A percentile compares a stretch with the other conserved stretches of the same genome.
Evolutionary conservation across 192 early-diverging fungal species (phyloP).

Genomic region (Paraglomus brasilianum): DNA sequence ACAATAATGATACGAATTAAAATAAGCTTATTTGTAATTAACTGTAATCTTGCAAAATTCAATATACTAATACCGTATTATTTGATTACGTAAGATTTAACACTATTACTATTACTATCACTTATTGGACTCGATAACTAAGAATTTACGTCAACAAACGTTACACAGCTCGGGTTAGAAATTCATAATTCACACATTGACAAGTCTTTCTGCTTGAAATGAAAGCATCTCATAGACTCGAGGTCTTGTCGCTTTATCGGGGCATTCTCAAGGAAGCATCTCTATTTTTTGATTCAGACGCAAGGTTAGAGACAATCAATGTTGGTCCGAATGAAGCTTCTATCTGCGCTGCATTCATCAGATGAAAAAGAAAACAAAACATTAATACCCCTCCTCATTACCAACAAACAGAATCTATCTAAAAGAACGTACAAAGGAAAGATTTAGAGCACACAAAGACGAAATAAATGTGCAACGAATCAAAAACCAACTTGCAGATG

Average conservation of each 20-base stretch:
- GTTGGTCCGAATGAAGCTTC: no score
- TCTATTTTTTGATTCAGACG: constrained; percentile 24
- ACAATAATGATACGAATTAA: no score
- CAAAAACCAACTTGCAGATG: constrained; percentile 3
- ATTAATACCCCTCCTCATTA: background rate
- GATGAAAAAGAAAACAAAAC: background rate
- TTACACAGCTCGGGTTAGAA: no score
- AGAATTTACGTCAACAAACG: no score
- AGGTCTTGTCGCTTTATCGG: constrained; percentile 1
- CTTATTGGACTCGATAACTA: no score
- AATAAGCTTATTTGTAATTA: no score
- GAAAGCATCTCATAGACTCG: background rate
- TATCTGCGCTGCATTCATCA: background rate
- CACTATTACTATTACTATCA: no score
- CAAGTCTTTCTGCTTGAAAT: no score
- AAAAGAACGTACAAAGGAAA: constrained; percentile 8
- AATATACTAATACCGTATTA: no score
- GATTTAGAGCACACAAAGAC: constrained; percentile 23
- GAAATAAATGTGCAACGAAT: constrained; percentile 24
- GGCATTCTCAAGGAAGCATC: constrained; percentile 24
- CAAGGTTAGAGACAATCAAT: constrained; percentile 11
- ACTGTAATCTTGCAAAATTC: no score
- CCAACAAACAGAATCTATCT: constrained; percentile 1
- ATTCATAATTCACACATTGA: no score
- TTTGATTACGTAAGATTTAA: no score